phyloP scores from a whole-genome alignment of 1,139 yeast species.

The Pichia sp. region DNA sequence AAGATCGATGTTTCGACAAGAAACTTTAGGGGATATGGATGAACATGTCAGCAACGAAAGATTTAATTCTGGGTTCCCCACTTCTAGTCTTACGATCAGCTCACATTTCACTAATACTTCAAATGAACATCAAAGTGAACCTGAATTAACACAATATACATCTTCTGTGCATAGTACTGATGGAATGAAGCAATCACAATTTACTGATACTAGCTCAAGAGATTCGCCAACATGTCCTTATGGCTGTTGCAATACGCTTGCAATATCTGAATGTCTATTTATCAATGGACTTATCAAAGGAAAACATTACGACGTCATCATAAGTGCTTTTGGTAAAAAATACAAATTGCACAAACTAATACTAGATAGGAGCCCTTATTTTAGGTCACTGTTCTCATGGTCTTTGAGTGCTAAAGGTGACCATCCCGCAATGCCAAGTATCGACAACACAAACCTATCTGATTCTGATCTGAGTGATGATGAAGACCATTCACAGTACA shows the following conservation, averaged over 20 bases:
- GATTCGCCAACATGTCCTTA: constrained; percentile 9
- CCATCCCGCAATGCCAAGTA: background rate
- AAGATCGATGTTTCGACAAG: too few relatives aligned
- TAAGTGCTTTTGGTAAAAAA: constrained; percentile 37
- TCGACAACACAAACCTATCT: background rate
- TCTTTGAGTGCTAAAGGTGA: constrained; percentile 6
- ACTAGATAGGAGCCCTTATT: constrained; percentile 40
- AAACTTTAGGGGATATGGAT: too few relatives aligned
- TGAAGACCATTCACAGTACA: constrained; percentile 3
- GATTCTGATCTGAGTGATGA: constrained; percentile 7
- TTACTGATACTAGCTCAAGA: background rate
- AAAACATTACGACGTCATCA: constrained; percentile 40
- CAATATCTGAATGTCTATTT: constrained; percentile 20
- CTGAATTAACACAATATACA: background rate
- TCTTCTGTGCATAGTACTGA: background rate
- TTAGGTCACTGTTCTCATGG: constrained; percentile 42
- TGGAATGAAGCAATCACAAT: background rate
- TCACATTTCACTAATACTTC: too few relatives aligned
- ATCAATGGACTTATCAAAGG: constrained; percentile 37
- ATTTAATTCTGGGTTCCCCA: background rate
- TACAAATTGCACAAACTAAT: constrained; percentile 39
- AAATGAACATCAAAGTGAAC: background rate
- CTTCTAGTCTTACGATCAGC: background rate
- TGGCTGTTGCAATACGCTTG: constrained; percentile 11
- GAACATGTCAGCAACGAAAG: too few relatives aligned